phyloP scores from a whole-genome alignment of 1,284 basidiomycete species.

The Neonothopanus nambi region DNA sequence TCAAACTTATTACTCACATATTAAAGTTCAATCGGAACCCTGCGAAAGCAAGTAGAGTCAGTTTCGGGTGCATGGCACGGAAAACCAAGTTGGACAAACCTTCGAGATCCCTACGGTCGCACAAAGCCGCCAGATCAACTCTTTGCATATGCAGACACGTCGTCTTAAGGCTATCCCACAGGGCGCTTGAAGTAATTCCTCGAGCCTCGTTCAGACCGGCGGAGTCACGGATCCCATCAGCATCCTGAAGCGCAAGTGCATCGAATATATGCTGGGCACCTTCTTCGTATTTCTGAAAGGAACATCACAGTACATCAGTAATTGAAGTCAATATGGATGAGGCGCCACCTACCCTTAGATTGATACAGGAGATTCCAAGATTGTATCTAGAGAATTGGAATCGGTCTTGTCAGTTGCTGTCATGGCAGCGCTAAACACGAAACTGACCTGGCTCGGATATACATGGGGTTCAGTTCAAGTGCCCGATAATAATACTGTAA shows the following conservation, averaged over 20 bases:
- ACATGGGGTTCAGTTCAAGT: conserved; percentile 87
- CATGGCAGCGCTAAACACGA: background rate
- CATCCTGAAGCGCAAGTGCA: conserved; percentile 84
- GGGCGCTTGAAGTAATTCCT: conserved; percentile 71
- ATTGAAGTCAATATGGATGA: background rate
- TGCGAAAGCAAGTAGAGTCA: conserved; percentile 5
- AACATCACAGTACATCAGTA: background rate
- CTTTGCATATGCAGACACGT: conserved; percentile 78
- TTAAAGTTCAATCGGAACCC: conserved; percentile 16
- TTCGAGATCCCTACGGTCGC: conserved; percentile 71
- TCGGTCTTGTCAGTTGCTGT: background rate
- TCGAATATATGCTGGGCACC: conserved; percentile 85
- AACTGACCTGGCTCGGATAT: conserved; percentile 83
- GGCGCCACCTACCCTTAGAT: conserved; percentile 62
- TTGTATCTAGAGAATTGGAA: conserved; percentile 68
- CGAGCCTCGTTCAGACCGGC: conserved; percentile 50
- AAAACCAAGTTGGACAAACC: conserved; percentile 42
- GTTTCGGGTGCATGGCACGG: background rate
- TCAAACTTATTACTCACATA: no score
- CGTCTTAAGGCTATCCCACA: conserved; percentile 87
- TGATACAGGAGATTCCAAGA: conserved; percentile 89
- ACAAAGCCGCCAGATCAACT: conserved; percentile 70
- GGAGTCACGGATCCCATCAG: conserved; percentile 61
- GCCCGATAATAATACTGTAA: conserved; percentile 90
- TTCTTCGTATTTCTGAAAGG: conserved; percentile 70